Base-by-base conservation (phyloP, 768 basidiomycete species). In the Gyrodon lividus region DNA sequence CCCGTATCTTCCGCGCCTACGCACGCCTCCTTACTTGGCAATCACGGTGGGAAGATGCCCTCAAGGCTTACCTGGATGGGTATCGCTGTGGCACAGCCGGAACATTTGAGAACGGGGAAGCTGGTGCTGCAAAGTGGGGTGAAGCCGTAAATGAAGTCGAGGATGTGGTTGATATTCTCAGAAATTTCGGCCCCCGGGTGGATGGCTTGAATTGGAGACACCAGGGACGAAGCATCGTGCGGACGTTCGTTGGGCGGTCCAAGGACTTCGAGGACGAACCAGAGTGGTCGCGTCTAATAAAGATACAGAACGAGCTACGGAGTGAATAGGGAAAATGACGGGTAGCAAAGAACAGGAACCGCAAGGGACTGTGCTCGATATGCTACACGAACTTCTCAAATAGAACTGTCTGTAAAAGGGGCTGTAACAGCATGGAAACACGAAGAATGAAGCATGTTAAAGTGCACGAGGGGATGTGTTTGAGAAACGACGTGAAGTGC, bases 181-280 rank as follows among this genome's bases (percentile, higher is more conserved):
- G 80, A 56, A 92, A 92, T 68, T 83, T 94, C 58, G 94, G 96
- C 2, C 86, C 90, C 43, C 76, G 79, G 48, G 80, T 79, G 34
- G 77, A 67, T 47, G 71, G 74, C 49, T 68, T 64, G 51, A 87
- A 84, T 56, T 98, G 97, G 97, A 81, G 77, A 68, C 79, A 89
- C 60, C 92, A 96, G 70, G 91, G 84, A 39, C 79, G 87, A 48
- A 94, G 92, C 54, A 76, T 98, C 50, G 79, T 98, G 52, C 77
- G 95, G 70, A 88, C 86, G 46, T 98, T 98, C 70, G 79, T 91
- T 71, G 95, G 89, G 6, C 76, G 90, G 53, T 92, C 90, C 52
- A 85, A 76, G 68, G 90, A 84, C 51, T 98, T 94, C 57, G 89
- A 87, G 67, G 94, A 94, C 46, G 90, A 97, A 66, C 79, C 84